Percentiles rank a stretch among this genome's conserved stretches.
Evolutionary conservation across 2,329 filamentous ascomycete species (phyloP).

Genomic region (Coniochaeta ligniaria): DNA sequence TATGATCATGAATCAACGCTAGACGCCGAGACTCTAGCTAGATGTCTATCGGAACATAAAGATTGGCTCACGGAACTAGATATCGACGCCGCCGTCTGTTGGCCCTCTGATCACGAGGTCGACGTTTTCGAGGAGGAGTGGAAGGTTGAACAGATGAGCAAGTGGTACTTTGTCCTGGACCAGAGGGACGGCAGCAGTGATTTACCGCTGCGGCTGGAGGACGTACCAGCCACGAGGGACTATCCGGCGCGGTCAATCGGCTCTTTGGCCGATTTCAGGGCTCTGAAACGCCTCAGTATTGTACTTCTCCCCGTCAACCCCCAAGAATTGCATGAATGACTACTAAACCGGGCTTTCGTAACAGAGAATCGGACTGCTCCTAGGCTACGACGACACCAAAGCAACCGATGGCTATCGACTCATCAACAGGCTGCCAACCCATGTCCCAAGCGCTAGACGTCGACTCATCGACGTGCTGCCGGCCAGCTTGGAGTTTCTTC

Average conservation of each 20-base stretch:
- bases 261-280: slow-evolving; percentile 4
- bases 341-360: background rate
- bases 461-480: slow-evolving; percentile 8
- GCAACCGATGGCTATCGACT: background rate
- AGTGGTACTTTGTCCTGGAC: background rate
- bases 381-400: background rate
- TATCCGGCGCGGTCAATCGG: slow-evolving; percentile 5
- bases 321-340: too few relatives aligned
- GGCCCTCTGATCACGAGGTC: background rate
- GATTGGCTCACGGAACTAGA: slow-evolving; percentile 4
- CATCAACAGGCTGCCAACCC: slow-evolving; percentile 6
- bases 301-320: background rate
- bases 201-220: background rate
- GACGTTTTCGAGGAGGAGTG: background rate
- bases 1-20: background rate
- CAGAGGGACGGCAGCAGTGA: background rate
- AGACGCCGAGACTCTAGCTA: slow-evolving; percentile 5
- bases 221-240: background rate
- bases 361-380: background rate
- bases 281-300: slow-evolving; percentile 4
- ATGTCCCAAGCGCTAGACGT: background rate
- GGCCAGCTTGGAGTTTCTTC: slow-evolving; percentile 6
- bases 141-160: background rate
- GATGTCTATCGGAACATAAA: slow-evolving; percentile 4
- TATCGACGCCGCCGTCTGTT: slow-evolving; percentile 3